phyloP scores from a whole-genome alignment of 1,139 yeast genomes.

The Blastobotrys serpentis region DNA sequence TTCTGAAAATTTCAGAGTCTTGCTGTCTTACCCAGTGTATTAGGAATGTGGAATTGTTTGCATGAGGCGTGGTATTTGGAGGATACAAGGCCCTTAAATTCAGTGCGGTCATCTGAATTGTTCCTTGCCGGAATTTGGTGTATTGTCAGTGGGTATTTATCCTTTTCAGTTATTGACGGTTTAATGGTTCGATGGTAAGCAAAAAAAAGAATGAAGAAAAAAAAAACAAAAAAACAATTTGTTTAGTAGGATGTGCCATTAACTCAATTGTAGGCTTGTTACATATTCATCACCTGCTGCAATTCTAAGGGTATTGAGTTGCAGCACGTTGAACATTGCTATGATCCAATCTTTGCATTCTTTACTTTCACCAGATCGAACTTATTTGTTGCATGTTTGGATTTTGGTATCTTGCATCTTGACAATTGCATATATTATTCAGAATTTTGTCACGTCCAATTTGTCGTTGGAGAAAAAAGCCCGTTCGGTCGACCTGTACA shows the following conservation, averaged over 20 bases:
- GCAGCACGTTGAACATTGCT: slow-evolving; percentile 71
- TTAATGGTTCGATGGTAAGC: slow-evolving; percentile 74
- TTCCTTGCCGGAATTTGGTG: slow-evolving; percentile 48
- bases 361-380: slow-evolving; percentile 45
- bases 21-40: slow-evolving; percentile 62
- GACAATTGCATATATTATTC: slow-evolving; percentile 80
- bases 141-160: slow-evolving; percentile 77
- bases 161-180: slow-evolving; percentile 84
- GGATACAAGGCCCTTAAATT: slow-evolving; percentile 33
- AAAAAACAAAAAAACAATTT: too few relatives aligned
- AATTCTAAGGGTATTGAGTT: slow-evolving; percentile 76
- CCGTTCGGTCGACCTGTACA: slow-evolving; percentile 61
- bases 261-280: slow-evolving; percentile 58
- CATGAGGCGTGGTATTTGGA: slow-evolving; percentile 43
- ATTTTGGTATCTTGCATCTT: slow-evolving; percentile 80
- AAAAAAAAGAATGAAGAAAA: neutral
- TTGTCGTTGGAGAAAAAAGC: slow-evolving; percentile 53
- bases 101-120: slow-evolving; percentile 41
- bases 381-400: slow-evolving; percentile 86
- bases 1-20: slow-evolving; percentile 38
- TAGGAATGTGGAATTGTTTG: slow-evolving; percentile 59
- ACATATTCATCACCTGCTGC: slow-evolving; percentile 88
- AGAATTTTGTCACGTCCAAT: slow-evolving; percentile 86
- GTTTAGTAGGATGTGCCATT: too few relatives aligned
- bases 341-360: slow-evolving; percentile 66